phyloP scores from a whole-genome alignment of 2,329 filamentous ascomycete genomes.

The Clonostachys solani region DNA sequence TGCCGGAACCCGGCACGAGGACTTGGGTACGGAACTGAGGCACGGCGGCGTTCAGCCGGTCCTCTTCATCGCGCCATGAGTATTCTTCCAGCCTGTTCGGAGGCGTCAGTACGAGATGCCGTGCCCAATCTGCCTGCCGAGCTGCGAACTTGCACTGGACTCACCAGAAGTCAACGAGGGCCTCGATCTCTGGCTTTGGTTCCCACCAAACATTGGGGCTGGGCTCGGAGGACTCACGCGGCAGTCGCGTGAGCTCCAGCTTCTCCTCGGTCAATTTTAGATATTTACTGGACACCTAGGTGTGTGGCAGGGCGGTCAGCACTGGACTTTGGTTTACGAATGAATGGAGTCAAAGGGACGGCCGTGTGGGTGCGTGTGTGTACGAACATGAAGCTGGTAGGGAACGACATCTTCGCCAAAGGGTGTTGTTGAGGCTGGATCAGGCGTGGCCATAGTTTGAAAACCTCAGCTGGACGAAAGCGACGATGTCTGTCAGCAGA shows the following conservation, averaged over 20 bases:
- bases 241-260: conserved; percentile 61
- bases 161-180: conserved; percentile 62
- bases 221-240: conserved; percentile 48
- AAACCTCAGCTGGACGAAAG: no score
- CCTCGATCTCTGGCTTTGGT: conserved; percentile 58
- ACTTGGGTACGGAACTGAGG: conserved; percentile 61
- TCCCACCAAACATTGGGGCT: conserved; percentile 50
- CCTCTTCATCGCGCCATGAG: conserved; percentile 58
- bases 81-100: conserved; percentile 58
- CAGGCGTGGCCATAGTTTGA: neutral
- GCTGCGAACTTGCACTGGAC: conserved; percentile 8
- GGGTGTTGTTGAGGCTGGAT: conserved; percentile 8
- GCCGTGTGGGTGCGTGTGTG: neutral
- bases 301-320: conserved; percentile 13
- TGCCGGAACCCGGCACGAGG: conserved; percentile 27
- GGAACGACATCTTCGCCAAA: conserved; percentile 41
- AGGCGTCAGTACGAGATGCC: neutral
- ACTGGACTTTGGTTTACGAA: conserved; percentile 2
- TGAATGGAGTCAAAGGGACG: neutral
- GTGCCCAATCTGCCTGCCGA: neutral
- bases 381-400: conserved; percentile 54
- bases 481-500: no score
- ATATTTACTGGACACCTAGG: conserved; percentile 61
- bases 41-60: conserved; percentile 50
- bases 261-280: conserved; percentile 64